Evolutionary conservation across 768 basidiomycete genomes (phyloP).

Genomic region (Suillus variegatus): DNA sequence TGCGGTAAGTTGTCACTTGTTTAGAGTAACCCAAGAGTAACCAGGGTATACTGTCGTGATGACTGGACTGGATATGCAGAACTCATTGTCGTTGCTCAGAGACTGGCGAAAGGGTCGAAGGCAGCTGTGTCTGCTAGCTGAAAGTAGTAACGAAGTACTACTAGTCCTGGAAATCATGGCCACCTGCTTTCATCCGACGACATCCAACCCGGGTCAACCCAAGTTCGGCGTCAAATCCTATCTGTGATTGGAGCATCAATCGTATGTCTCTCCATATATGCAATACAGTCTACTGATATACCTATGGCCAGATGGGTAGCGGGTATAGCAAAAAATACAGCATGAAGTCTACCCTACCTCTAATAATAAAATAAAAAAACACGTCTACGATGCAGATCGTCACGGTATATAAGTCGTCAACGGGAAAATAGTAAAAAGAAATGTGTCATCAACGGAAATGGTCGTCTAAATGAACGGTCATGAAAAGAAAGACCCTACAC

Average conservation of each 20-base stretch:
- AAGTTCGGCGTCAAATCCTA: background rate
- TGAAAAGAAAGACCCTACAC: background rate
- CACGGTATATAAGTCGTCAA: background rate
- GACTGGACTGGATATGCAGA: conserved; percentile 50
- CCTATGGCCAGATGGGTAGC: background rate
- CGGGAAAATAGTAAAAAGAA: background rate
- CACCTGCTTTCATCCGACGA: background rate
- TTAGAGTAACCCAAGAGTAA: no score
- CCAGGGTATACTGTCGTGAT: conserved; percentile 63
- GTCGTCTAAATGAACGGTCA: background rate
- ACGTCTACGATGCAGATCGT: background rate
- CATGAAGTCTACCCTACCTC: no score
- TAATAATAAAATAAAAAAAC: background rate
- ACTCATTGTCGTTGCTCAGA: conserved; percentile 41
- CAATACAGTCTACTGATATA: background rate
- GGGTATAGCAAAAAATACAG: background rate
- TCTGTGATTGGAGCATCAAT: background rate
- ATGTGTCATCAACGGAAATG: background rate
- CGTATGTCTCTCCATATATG: background rate
- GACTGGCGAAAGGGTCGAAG: background rate
- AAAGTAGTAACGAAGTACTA: background rate
- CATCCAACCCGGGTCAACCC: background rate
- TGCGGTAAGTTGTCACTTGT: no score
- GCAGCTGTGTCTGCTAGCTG: background rate
- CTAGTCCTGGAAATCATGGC: background rate